Base-by-base conservation (phyloP, 2,329 filamentous ascomycete genomes). In the Aspergillus calidoustus region DNA sequence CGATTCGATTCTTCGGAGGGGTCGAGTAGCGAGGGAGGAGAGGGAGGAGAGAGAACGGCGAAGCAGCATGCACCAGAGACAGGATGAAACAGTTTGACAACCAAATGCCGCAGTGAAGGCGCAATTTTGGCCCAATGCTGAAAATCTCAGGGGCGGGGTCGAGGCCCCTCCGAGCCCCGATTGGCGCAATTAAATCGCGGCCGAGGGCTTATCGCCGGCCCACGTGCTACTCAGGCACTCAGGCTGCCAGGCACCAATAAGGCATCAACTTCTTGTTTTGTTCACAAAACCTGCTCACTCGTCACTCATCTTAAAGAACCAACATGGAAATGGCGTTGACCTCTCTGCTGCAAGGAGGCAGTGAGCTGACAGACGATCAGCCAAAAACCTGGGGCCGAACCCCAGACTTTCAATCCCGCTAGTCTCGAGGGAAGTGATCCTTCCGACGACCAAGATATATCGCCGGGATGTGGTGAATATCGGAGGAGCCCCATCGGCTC, bases 1-100 rank as follows among this genome's bases (percentile, higher is more conserved):
- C 28, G 72, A 75, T 62, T 75, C 70, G 48, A 77, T 74, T 63
- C 69, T 68, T 55, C 67, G 61, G 41, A 73, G 68, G 17, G 72
- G 71, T 62, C 68, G 70, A 47, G 67, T 54, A 19, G 67, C 11
- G 34, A 41, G 34, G 13, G 34, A 41, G 34, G 34, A 64, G 43
- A 68, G 61, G 49, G 66, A 70, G 44, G 68, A 71, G 22, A 72
- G 60, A 28, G 58, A 64, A 59, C 57, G 66, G 49, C 30, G 54
- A 50, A 54, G 61, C 13, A 62, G 54, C 49, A 64, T 59, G 31
- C 60, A 57, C 59, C 30, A 23, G 23, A 51, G 50, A 58, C 13
- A 47, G n/a, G n/a, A 28, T 47, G 8, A 34, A 50, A 47, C 11
- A 4, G 7, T 31, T 55, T 30, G 23, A 15, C 13, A 41, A 41